Conservation (phyloP, 179 eudicot genomes). For the Heliamphora pulchella region DNA sequence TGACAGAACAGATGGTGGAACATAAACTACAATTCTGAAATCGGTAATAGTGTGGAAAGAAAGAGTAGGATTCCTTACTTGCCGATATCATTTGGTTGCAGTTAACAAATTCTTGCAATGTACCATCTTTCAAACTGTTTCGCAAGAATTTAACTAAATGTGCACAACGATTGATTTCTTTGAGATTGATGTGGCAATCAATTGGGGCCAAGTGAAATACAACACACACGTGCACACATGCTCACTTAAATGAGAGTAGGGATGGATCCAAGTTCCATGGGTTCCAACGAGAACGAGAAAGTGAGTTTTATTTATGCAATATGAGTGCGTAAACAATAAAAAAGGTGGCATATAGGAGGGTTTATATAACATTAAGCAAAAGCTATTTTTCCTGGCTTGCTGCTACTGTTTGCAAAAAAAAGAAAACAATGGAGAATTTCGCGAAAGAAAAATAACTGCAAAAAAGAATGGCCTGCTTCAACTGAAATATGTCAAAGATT, state of each 20-base stretch:
- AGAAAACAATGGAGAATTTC: no score
- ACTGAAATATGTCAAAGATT: no score
- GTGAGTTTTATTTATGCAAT: no score
- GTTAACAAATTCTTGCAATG: neutral
- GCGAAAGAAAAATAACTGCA: no score
- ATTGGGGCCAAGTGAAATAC: neutral
- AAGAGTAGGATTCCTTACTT: neutral
- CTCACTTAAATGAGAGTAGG: neutral
- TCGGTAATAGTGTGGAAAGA: neutral
- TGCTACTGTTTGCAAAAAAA: no score
- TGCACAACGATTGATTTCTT: neutral
- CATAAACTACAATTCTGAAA: neutral
- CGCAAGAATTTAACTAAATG: neutral
- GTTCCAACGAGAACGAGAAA: neutral
- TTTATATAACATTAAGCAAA: no score
- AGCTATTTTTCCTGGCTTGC: no score
- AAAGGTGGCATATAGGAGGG: no score
- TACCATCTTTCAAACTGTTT: conserved; percentile 3
- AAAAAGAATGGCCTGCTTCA: no score
- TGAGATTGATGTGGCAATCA: neutral
- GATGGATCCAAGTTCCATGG: neutral
- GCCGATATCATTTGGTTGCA: conserved; percentile 4
- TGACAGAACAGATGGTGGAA: neutral
- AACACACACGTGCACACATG: neutral
- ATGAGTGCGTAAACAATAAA: no score